phyloP scores from a whole-genome alignment of 257 asterid genomes.

The Asclepias syriaca region DNA sequence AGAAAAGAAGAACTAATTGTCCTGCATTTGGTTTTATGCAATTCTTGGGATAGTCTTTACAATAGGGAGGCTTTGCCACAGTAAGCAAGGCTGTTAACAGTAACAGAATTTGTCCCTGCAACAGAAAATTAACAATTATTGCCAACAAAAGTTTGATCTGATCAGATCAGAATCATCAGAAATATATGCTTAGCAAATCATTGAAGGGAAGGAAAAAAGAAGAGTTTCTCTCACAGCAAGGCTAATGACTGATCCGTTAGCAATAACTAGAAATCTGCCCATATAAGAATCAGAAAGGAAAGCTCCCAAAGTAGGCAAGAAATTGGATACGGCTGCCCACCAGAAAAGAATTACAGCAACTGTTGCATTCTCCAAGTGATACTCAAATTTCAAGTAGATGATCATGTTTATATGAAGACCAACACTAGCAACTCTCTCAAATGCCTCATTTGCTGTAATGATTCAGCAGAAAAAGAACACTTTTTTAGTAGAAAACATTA shows the following conservation, averaged over 20 bases:
- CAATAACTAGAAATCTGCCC: constrained; percentile 62
- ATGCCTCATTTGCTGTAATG: constrained; percentile 62
- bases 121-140: background rate
- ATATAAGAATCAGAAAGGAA: constrained; percentile 69
- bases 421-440: constrained; percentile 64
- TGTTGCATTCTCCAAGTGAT: constrained; percentile 43
- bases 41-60: constrained; percentile 27
- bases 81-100: constrained; percentile 55
- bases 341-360: constrained; percentile 41
- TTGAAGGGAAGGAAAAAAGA: no score
- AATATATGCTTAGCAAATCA: no score
- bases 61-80: constrained; percentile 35
- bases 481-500: no score
- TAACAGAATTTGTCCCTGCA: constrained; percentile 41
- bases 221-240: constrained; percentile 33
- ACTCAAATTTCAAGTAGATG: constrained; percentile 39
- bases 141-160: no score
- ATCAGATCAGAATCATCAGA: no score
- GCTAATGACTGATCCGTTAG: constrained; percentile 34
- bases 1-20: constrained; percentile 45
- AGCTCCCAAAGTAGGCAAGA: constrained; percentile 77
- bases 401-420: constrained; percentile 65
- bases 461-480: background rate
- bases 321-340: constrained; percentile 58
- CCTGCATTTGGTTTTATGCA: constrained; percentile 40